These are phyloP conservation scores for Choricystis sp. DNA, from an alignment of 139 green algal genomes.

Conservation along the genomic window DNA sequence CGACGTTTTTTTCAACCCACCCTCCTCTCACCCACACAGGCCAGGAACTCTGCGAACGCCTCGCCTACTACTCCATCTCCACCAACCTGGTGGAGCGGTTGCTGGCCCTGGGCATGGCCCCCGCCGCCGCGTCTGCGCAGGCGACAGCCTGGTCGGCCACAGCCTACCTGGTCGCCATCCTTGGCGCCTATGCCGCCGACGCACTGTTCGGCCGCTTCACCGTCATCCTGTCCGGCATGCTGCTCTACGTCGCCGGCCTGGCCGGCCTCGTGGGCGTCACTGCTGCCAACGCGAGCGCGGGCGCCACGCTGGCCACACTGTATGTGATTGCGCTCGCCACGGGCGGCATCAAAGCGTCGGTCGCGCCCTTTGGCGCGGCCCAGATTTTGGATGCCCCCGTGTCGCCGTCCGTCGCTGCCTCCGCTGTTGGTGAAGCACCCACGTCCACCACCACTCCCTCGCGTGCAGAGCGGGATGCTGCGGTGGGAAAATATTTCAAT, in stretches of 20 bases:
- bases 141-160: slow-evolving; percentile 70
- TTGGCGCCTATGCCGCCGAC: slow-evolving; percentile 85
- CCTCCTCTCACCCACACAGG: slow-evolving; percentile 20
- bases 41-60: slow-evolving; percentile 82
- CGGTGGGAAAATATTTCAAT: slow-evolving; percentile 43
- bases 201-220: slow-evolving; percentile 79
- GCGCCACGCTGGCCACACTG: slow-evolving; percentile 44
- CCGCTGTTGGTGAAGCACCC: too few species aligned
- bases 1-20: too few species aligned
- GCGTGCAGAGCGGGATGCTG: slow-evolving; percentile 7
- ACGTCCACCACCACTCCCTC: too few species aligned
- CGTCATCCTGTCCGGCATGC: slow-evolving; percentile 85
- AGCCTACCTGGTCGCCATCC: slow-evolving; percentile 80
- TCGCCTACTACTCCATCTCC: slow-evolving; percentile 73
- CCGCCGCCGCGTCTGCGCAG: slow-evolving; percentile 35
- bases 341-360: slow-evolving; percentile 96
- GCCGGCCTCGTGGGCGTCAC: slow-evolving; percentile 47
- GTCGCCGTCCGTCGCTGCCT: slow-evolving; percentile 5
- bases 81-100: slow-evolving; percentile 88
- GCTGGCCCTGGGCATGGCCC: slow-evolving; percentile 57
- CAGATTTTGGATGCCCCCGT: slow-evolving; percentile 69
- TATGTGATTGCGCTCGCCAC: slow-evolving; percentile 79
- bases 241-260: slow-evolving; percentile 68
- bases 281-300: slow-evolving; percentile 25
- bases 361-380: slow-evolving; percentile 88